These are phyloP conservation scores for Boletus subluridellus DNA, from an alignment of 1,284 basidiomycete species.

Conservation along the genomic window DNA sequence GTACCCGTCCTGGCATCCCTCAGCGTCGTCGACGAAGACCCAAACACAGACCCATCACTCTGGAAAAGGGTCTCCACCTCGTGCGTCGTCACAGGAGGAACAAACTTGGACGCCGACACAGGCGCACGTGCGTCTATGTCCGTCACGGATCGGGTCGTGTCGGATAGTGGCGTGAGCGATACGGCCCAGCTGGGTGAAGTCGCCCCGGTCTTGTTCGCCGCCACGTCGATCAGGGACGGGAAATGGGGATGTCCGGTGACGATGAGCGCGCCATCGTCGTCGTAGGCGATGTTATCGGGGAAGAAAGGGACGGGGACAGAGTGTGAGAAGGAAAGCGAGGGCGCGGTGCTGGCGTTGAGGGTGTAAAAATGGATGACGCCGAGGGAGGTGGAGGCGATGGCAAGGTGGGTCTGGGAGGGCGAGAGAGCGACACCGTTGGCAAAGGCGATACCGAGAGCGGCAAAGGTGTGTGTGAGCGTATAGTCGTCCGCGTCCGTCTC, in stretches of 20 bases:
- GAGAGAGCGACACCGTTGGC: slow-evolving; percentile 66
- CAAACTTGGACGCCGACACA: slow-evolving; percentile 42
- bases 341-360: slow-evolving; percentile 40
- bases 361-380: slow-evolving; percentile 50
- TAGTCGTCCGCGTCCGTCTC: slow-evolving; percentile 17
- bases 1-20: slow-evolving; percentile 45
- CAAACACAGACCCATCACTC: slow-evolving; percentile 56
- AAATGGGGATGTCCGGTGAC: slow-evolving; percentile 66
- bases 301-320: slow-evolving; percentile 54
- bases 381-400: slow-evolving; percentile 53
- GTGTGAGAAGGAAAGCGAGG: slow-evolving; percentile 23
- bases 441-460: slow-evolving; percentile 53
- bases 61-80: slow-evolving; percentile 59
- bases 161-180: slow-evolving; percentile 34
- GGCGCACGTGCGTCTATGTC: slow-evolving; percentile 25
- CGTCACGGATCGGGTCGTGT: slow-evolving; percentile 7
- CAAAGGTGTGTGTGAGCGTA: slow-evolving; percentile 36
- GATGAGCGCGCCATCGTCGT: slow-evolving; percentile 46
- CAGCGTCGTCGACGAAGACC: slow-evolving; percentile 48
- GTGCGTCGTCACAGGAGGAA: slow-evolving; percentile 37
- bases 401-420: slow-evolving; percentile 45
- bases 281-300: slow-evolving; percentile 59
- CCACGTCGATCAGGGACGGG: slow-evolving; percentile 45
- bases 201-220: slow-evolving; percentile 39
- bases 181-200: slow-evolving; percentile 56